phyloP scores from a whole-genome alignment of 2,329 filamentous ascomycete species.

The Didymellaceae sp. region DNA sequence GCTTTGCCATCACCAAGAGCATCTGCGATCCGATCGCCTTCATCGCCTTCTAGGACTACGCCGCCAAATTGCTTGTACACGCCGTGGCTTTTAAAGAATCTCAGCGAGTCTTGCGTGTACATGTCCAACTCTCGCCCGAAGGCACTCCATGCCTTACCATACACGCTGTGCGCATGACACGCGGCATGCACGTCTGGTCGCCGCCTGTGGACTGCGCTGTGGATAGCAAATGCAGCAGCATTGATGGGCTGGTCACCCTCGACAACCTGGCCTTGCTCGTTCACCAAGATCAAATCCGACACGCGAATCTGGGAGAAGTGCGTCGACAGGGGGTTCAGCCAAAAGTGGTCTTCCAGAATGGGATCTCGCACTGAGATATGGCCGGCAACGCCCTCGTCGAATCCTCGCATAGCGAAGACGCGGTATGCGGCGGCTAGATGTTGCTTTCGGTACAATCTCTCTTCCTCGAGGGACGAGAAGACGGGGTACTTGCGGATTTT shows the following conservation, averaged over 20 bases:
- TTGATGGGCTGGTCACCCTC: constrained; percentile 53
- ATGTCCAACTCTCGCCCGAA: constrained; percentile 56
- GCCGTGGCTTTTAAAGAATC: constrained; percentile 51
- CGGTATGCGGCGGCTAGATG: constrained; percentile 55
- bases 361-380: constrained; percentile 54
- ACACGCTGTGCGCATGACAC: constrained; percentile 55
- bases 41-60: constrained; percentile 52
- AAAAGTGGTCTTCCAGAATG: constrained; percentile 43
- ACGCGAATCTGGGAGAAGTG: constrained; percentile 55
- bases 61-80: constrained; percentile 52
- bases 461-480: constrained; percentile 49
- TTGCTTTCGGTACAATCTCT: constrained; percentile 54
- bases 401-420: constrained; percentile 49
- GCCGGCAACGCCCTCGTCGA: constrained; percentile 53
- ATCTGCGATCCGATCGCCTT: constrained; percentile 54
- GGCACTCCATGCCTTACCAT: constrained; percentile 56
- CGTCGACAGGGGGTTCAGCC: constrained; percentile 54
- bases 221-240: constrained; percentile 56
- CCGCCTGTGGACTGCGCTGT: constrained; percentile 51
- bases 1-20: constrained; percentile 46
- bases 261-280: constrained; percentile 51
- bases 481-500: constrained; percentile 55
- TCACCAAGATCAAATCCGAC: constrained; percentile 53
- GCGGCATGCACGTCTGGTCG: constrained; percentile 50
- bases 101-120: constrained; percentile 56